Base-by-base conservation (phyloP, 2,329 filamentous ascomycete genomes). In the Aureobasidium sp. region DNA sequence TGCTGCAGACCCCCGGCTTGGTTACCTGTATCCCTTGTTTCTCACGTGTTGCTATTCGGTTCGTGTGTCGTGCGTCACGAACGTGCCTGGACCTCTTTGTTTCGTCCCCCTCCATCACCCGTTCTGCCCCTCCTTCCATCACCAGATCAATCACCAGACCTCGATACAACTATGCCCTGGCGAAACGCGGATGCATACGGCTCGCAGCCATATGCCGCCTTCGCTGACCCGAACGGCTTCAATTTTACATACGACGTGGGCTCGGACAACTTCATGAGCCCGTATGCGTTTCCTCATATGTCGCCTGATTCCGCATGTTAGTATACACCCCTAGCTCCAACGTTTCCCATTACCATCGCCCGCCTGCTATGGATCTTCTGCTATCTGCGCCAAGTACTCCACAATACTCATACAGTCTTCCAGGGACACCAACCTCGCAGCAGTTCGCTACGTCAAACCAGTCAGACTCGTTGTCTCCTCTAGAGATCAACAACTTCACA, bases 111-210 rank as follows among this genome's bases (percentile, higher is more conserved):
- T 57, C 27, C 19, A 27, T 40, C 43, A 27, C 55, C 55, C 33
- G 55, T 58, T 40, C 42, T 47, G 33, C 55, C 55, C 55, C 43
- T 45, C 27, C 27, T 17, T 21, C 27, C 27, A 55, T 58, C 55
- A 58, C 55, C 55, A 58, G 55, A 58, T 49, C 43, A 40, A 58
- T 58, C 55, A 58, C 55, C 55, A 47, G 55, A 58, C 43, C 23
- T 40, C 43, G 43, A 57, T 8, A 58, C 21, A 25, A 33, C 8
- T 15, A 58, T 58, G 55, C 55, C 55, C 31, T 58, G 31, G 37
- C 55, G 55, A 43, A 49, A 58, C 33, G 19, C 55, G 55, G 55
- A 43, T 33, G 43, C 55, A 40, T 58, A 47, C 55, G 55, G 55
- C 42, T 58, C 55, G 21, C 55, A 58, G 33, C 55, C 46, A 49